Evolutionary conservation across 78 protist genomes (phyloP), one percentile per base, ranked within the genome.

Genomic region (Isochrysis galbana): DNA sequence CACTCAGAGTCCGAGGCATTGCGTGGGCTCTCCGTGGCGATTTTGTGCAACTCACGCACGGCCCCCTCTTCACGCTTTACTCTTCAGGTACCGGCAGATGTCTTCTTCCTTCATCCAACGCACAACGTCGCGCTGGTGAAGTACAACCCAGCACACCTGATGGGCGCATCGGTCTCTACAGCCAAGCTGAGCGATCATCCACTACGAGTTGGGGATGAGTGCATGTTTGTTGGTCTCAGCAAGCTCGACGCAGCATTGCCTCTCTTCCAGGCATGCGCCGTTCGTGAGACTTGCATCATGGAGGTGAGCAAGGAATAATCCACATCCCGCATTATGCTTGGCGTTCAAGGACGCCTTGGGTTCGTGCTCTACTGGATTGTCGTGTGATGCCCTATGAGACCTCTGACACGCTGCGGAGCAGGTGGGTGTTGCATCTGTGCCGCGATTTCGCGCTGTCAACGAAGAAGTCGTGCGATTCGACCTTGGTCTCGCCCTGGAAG

Each of bases 371-470:
- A n/a, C n/a, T n/a, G n/a, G n/a, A n/a, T n/a, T n/a, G n/a, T n/a
- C n/a, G n/a, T n/a, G n/a, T n/a, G n/a, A n/a, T n/a, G n/a, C n/a
- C n/a, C n/a, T n/a, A n/a, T n/a, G n/a, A n/a, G n/a, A n/a, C n/a
- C n/a, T n/a, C n/a, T n/a, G n/a, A n/a, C n/a, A n/a, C n/a, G n/a
- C n/a, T n/a, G n/a, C n/a, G n/a, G n/a, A n/a, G n/a, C 14, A 51
- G 61, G 61, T 51, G 29, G 61, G n/a, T 11, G 3, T 61, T 11
- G 82, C 82, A 19, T 34, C 82, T 19, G 82, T 72, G 23, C 95
- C 95, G 1, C 41, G 93, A n/a, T 94, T 80, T 83, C 80, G 95
- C 34, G 88, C 93, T 25, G 61, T 78, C 39, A 94, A 94, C 87
- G 77, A 42, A 39, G 93, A 94, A 11, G 88, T 87, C 25, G 26